phyloP scores from a whole-genome alignment of 306 rosid species.

The Vigna mungo region DNA sequence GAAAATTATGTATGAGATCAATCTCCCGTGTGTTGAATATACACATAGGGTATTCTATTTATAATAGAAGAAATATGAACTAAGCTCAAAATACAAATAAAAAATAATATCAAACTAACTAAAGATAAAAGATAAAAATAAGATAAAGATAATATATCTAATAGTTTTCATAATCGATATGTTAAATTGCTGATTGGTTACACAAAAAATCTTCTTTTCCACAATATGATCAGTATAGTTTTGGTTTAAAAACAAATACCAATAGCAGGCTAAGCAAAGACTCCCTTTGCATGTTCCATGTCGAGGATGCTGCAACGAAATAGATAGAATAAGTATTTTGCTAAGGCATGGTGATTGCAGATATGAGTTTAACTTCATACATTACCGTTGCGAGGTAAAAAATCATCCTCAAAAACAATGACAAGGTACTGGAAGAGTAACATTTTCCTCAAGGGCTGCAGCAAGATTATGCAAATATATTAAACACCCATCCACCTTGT shows the following conservation, averaged over 20 bases:
- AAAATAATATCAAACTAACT: too few species aligned
- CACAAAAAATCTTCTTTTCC: slow-evolving; percentile 34
- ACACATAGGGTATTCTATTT: too few species aligned
- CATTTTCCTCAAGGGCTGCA: slow-evolving; percentile 71
- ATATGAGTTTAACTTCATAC: slow-evolving; percentile 56
- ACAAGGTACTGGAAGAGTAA: slow-evolving; percentile 81
- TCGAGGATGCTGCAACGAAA: slow-evolving; percentile 66
- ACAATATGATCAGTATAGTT: slow-evolving; percentile 9
- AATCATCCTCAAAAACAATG: slow-evolving; percentile 74
- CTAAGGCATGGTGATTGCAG: slow-evolving; percentile 24
- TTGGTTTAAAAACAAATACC: slow-evolving; percentile 58
- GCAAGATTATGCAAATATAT: slow-evolving; percentile 41
- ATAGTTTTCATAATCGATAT: slow-evolving; percentile 2
- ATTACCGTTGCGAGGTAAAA: slow-evolving; percentile 65
- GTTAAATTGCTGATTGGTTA: slow-evolving; percentile 29
- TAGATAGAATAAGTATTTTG: slow-evolving; percentile 35
- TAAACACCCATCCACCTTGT: neutral
- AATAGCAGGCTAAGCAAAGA: slow-evolving; percentile 76
- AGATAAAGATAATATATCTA: too few species aligned
- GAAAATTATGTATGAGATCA: too few species aligned
- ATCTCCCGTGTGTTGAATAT: too few species aligned
- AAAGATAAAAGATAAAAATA: too few species aligned
- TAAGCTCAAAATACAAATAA: too few species aligned
- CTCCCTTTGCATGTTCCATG: slow-evolving; percentile 80
- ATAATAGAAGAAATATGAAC: too few species aligned